Base-by-base conservation (phyloP, 352 stramenopile species). In the Phytophthora capsici region DNA sequence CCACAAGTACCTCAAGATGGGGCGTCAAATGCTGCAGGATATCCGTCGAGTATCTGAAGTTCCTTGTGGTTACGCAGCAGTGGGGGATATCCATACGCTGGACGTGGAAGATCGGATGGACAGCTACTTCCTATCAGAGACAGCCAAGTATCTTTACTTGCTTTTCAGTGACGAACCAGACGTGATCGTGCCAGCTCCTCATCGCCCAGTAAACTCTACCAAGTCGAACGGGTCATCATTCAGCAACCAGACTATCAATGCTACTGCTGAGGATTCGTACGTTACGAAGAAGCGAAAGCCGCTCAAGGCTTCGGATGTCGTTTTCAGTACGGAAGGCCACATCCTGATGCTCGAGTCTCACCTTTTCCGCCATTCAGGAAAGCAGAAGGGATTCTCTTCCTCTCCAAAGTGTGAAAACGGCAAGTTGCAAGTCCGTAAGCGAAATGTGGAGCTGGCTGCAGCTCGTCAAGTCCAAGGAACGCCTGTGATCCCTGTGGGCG, bases 81-180 rank as follows among this genome's bases (percentile, higher is more conserved):
- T 96, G n/a, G 88, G 86, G 17, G 80, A 98, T 62, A 95, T 98
- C 64, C 77, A 95, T 51, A 96, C 88, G 17, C 76, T 95, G 6
- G 73, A 86, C 2, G 85, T 99, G 8, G 82, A 98, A 26, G 91
- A 99, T 62, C 93, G 97, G 64, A 99, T 99, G 98, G 96, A 98
- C 62, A 99, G 91, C 53, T 99, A 98, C 59, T 99, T 99, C 65
- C 79, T 99, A 2, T 97, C 90, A 2, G 98, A 99, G 82, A 99
- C 98, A 4, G 83, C 98, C 28, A 99, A 99, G 76, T 99, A 99
- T 69, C 66, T 99, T 14, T 99, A 98, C 77, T 67, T 99, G 26
- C 93, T 99, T 22, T 99, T 99, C 78, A 97, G 98, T 50, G 93
- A 98, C 26, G 82, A 93, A 30, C 76, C 80, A 7, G 70, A 89